A percentile compares a stretch with the other conserved stretches of the same genome.
phyloP scores from a whole-genome alignment of 441 rosid species.

The Populus hybrid region DNA sequence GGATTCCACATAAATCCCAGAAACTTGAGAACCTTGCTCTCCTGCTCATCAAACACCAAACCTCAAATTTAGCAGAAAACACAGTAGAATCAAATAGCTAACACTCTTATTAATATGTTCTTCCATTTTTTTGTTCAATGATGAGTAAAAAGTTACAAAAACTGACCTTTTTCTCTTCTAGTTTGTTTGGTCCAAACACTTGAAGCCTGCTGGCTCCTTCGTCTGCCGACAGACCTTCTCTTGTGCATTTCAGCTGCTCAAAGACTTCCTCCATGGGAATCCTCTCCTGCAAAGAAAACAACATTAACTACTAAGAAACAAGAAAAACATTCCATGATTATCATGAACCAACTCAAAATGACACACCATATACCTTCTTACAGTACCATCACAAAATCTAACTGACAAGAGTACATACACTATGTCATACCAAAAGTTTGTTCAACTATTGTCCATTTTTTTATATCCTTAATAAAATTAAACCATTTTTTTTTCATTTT shows the following conservation, averaged over 20 bases:
- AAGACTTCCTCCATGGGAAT: conserved; percentile 92
- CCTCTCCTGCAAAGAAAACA: conserved; percentile 43
- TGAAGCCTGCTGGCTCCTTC: conserved; percentile 74
- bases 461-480: no score
- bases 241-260: conserved; percentile 74
- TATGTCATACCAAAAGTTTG: background rate
- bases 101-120: background rate
- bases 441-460: background rate
- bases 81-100: background rate
- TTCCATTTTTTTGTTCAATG: background rate
- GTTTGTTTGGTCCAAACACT: conserved; percentile 83
- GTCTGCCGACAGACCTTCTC: conserved; percentile 58
- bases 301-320: background rate
- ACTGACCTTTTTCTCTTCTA: conserved; percentile 78
- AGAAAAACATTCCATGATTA: background rate
- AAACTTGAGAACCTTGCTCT: conserved; percentile 75
- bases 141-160: background rate
- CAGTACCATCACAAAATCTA: background rate
- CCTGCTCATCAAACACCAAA: conserved; percentile 35
- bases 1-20: conserved; percentile 98
- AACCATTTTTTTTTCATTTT: background rate
- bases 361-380: background rate
- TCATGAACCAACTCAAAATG: background rate
- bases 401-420: background rate
- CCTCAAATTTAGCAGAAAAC: background rate